Percentiles rank a stretch among this genome's conserved stretches.
Evolutionary conservation across 2,329 filamentous ascomycete species (phyloP).

Genomic region (Paecilomyces dactylethromorphus): DNA sequence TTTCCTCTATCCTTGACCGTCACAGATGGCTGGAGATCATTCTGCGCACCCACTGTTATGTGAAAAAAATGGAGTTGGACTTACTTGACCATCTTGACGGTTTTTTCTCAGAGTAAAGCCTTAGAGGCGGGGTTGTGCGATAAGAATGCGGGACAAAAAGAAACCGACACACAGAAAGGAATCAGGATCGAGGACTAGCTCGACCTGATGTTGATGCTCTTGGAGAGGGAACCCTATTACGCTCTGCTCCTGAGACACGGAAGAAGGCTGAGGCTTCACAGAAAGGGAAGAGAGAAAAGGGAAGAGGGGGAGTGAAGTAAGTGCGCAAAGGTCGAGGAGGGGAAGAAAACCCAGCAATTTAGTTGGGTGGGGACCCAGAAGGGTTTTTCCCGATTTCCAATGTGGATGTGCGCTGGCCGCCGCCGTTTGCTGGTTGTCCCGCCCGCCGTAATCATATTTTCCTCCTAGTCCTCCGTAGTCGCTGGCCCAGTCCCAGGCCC

Average conservation of each 20-base stretch:
- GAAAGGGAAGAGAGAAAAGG: slow-evolving; percentile 14
- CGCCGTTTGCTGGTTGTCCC: too few relatives aligned
- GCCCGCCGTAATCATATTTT: neutral
- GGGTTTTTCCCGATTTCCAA: slow-evolving; percentile 25
- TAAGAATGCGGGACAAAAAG: slow-evolving; percentile 15
- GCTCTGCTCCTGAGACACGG: slow-evolving; percentile 27
- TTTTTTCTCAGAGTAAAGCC: slow-evolving; percentile 37
- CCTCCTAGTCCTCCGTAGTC: too few relatives aligned
- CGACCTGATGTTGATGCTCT: slow-evolving; percentile 27
- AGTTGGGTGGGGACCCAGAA: slow-evolving; percentile 9
- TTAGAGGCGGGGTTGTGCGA: slow-evolving; percentile 34
- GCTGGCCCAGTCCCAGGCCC: too few relatives aligned
- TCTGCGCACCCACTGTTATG: slow-evolving; percentile 1
- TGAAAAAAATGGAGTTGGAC: slow-evolving; percentile 46
- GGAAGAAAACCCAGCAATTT: slow-evolving; percentile 18
- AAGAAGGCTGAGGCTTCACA: slow-evolving; percentile 17
- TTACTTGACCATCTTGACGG: slow-evolving; percentile 99
- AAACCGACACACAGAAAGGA: slow-evolving; percentile 27
- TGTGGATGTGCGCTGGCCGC: slow-evolving; percentile 15
- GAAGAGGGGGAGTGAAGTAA: slow-evolving; percentile 10
- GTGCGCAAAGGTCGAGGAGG: slow-evolving; percentile 5
- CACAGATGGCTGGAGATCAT: neutral
- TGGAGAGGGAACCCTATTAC: slow-evolving; percentile 29
- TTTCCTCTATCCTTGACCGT: too few relatives aligned
- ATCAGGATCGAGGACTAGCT: slow-evolving; percentile 39